Evolutionary conservation across 163 green algal species (phyloP).

Genomic region (Scenedesmus sp.): DNA sequence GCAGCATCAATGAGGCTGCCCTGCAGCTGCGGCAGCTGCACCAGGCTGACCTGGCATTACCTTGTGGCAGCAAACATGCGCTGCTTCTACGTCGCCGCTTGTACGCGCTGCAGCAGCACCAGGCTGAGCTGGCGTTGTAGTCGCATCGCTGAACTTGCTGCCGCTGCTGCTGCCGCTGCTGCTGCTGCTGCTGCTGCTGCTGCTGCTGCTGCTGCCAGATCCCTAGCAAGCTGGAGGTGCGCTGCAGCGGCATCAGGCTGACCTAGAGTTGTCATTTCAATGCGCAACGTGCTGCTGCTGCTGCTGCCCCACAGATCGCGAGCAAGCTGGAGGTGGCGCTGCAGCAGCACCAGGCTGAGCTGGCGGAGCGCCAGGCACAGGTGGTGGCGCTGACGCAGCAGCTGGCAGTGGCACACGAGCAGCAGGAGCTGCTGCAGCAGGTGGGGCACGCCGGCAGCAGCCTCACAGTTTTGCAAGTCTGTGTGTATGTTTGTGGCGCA

Average conservation of each 20-base stretch:
- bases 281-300: background rate
- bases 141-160: no score
- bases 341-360: conserved; percentile 51
- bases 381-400: conserved; percentile 33
- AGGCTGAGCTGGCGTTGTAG: conserved; percentile 35
- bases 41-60: background rate
- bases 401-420: conserved; percentile 27
- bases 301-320: conserved; percentile 45
- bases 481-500: background rate
- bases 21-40: background rate
- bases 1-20: no score
- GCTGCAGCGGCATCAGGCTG: background rate
- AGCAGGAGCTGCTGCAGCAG: conserved; percentile 52
- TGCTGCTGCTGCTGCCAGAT: no score
- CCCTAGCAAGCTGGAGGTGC: no score
- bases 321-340: conserved; percentile 55
- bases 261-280: background rate
- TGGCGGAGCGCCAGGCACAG: conserved; percentile 44
- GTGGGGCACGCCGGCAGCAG: background rate
- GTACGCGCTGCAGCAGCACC: conserved; percentile 49
- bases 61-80: background rate
- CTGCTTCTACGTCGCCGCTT: conserved; percentile 30
- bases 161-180: no score
- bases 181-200: no score
- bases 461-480: background rate